Conservation (phyloP, 2,329 filamentous ascomycete species). For the Pezicula rhizophila region DNA sequence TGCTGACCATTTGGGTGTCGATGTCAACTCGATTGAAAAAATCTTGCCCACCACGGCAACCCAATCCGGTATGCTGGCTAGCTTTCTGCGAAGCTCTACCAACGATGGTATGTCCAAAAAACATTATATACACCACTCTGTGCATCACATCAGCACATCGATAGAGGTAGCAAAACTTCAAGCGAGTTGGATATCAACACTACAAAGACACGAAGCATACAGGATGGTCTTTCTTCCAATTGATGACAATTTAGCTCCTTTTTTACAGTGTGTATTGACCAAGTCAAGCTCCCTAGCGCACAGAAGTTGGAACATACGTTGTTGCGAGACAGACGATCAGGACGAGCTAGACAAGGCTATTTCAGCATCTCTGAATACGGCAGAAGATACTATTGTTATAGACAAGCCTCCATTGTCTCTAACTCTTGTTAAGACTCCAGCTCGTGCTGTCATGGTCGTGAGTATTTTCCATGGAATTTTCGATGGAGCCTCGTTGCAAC, state of each 20-base stretch:
- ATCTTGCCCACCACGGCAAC: neutral
- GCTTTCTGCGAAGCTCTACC: neutral
- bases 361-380: neutral
- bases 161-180: neutral
- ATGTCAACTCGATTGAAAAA: neutral
- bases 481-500: neutral
- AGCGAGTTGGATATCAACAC: neutral
- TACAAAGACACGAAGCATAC: neutral
- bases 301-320: neutral
- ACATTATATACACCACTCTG: neutral
- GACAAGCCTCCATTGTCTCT: neutral
- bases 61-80: neutral
- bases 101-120: neutral
- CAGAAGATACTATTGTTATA: neutral
- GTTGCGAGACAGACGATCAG: neutral
- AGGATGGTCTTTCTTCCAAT: neutral
- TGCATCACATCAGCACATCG: neutral
- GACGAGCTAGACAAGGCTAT: neutral
- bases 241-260: neutral
- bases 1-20: neutral
- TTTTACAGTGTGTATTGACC: neutral
- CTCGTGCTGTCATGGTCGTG: neutral
- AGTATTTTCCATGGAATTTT: neutral
- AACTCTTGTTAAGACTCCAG: neutral
- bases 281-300: neutral